These are phyloP conservation scores for Jackrogersella minutella DNA, from an alignment of 495 filamentous ascomycete species.

Conservation along the genomic window DNA sequence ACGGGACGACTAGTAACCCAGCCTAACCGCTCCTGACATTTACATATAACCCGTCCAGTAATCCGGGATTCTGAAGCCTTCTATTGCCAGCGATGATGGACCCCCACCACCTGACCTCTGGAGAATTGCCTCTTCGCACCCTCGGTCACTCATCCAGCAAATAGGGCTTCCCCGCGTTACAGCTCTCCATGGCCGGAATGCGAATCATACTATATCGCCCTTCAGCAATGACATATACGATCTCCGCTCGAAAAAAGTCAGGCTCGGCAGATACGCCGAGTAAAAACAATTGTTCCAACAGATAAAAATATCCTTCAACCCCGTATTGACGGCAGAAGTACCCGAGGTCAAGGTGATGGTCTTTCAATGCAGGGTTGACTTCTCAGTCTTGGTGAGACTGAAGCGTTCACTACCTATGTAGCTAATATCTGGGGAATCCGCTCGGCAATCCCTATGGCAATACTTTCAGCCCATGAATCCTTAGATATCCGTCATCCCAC, in stretches of 20 bases:
- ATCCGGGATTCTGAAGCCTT: not conserved
- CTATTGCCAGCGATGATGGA: constrained; percentile 13
- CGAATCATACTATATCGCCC: constrained; percentile 17
- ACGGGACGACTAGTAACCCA: not conserved
- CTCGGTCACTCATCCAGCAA: constrained; percentile 13
- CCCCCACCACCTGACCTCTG: constrained; percentile 26
- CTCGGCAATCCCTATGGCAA: not conserved
- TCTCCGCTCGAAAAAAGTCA: not conserved
- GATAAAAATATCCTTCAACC: not conserved
- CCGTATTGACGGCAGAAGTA: not conserved
- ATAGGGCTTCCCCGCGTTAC: constrained; percentile 31
- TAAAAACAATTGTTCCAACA: not conserved
- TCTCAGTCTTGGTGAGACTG: not conserved
- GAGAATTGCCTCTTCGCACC: constrained; percentile 14
- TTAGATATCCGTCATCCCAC: not conserved
- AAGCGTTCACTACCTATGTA: not conserved
- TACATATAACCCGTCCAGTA: constrained; percentile 2
- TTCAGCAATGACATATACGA: constrained; percentile 26
- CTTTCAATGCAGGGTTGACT: not conserved
- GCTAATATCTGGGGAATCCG: constrained; percentile 2
- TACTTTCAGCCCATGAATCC: not conserved
- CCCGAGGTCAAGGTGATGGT: not conserved
- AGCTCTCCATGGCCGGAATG: not conserved
- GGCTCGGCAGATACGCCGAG: constrained; percentile 16
- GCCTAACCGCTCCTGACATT: not conserved